phyloP scores from a whole-genome alignment of 2,329 filamentous ascomycete genomes.

The Aphanocladium album region DNA sequence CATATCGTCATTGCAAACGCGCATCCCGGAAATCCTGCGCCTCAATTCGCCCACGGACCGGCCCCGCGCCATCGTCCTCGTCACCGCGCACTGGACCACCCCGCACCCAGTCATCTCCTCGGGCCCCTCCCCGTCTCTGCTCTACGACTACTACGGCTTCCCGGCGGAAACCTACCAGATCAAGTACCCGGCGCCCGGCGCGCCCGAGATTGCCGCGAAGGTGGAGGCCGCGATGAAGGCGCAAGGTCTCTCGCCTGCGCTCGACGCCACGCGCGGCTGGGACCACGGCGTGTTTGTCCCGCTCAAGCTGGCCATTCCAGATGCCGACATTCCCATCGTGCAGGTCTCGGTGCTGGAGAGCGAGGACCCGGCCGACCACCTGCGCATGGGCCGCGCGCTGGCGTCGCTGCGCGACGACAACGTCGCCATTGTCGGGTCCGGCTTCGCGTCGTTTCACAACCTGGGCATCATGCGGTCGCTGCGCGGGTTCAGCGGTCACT shows the following conservation, averaged over 20 bases:
- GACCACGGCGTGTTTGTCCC: constrained; percentile 59
- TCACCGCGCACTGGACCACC: constrained; percentile 56
- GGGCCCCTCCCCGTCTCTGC: constrained; percentile 39
- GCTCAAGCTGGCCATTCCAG: constrained; percentile 48
- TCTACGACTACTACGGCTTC: constrained; percentile 58
- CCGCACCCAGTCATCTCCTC: constrained; percentile 46
- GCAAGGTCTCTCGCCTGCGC: constrained; percentile 38
- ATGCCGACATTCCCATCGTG: constrained; percentile 49
- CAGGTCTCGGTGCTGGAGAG: constrained; percentile 51
- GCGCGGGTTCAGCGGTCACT: neutral
- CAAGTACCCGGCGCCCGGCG: constrained; percentile 52
- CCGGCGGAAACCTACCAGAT: constrained; percentile 50
- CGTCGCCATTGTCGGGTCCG: constrained; percentile 56
- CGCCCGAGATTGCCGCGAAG: constrained; percentile 46
- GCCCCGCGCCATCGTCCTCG: constrained; percentile 48
- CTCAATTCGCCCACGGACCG: constrained; percentile 43
- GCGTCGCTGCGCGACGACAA: constrained; percentile 43
- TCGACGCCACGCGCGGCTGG: constrained; percentile 44
- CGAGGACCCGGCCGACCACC: constrained; percentile 45
- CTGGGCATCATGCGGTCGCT: constrained; percentile 40
- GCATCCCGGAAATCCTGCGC: constrained; percentile 51
- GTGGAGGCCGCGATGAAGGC: constrained; percentile 40
- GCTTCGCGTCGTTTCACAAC: constrained; percentile 56
- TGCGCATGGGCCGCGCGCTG: constrained; percentile 50
- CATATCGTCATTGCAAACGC: constrained; percentile 45